Percentiles rank a stretch among this genome's conserved stretches.
phyloP scores from a whole-genome alignment of 140 eudicot species.

The Anethum foeniculum region DNA sequence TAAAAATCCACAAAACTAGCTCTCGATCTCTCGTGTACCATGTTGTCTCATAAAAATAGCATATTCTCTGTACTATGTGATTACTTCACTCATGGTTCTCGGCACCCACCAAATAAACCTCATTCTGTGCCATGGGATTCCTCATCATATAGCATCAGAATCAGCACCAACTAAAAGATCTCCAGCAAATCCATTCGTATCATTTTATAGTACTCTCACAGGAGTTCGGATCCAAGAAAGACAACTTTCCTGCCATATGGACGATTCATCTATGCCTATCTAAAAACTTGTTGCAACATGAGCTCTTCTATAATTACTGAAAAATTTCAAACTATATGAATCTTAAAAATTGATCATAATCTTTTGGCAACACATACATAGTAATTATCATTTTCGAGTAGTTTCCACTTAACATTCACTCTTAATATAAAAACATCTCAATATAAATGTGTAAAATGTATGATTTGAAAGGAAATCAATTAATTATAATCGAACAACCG shows the following conservation, averaged over 20 bases:
- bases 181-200: background rate
- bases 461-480: background rate
- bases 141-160: background rate
- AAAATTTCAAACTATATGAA: no score
- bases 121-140: background rate
- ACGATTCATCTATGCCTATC: background rate
- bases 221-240: background rate
- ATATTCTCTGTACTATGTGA: no score
- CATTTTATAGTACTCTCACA: background rate
- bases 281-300: background rate
- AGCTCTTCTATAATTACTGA: no score
- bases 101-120: background rate
- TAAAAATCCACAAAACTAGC: background rate
- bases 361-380: no score
- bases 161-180: background rate
- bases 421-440: background rate
- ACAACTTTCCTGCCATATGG: background rate
- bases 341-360: no score
- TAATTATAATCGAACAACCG: conserved; percentile 64
- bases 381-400: no score
- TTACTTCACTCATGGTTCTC: background rate
- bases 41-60: background rate
- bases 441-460: background rate
- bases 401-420: background rate
- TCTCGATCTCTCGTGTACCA: background rate